A percentile compares a stretch with the other conserved stretches of the same genome.
phyloP scores from a whole-genome alignment of 768 basidiomycete species.

The Suillus plorans region DNA sequence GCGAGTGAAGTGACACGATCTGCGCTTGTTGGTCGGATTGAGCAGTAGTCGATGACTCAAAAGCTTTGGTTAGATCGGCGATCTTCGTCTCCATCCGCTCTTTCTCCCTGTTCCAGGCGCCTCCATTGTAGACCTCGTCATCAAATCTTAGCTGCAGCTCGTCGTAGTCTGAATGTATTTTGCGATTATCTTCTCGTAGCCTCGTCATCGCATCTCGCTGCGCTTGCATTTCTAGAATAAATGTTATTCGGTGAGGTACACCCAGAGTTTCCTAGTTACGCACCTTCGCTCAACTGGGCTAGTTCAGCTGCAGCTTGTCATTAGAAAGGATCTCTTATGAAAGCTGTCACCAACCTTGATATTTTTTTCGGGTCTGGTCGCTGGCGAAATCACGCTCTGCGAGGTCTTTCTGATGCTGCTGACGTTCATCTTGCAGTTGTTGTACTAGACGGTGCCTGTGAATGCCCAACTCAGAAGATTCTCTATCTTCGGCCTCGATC shows the following conservation, averaged over 20 bases:
- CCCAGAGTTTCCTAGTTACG: conserved; percentile 8
- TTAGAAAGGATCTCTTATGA: conserved; percentile 2
- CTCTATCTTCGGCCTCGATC: conserved; percentile 67
- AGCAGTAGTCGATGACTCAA: conserved; percentile 66
- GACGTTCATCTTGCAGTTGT: conserved; percentile 76
- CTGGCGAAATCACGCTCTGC: conserved; percentile 73
- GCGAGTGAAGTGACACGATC: conserved; percentile 80
- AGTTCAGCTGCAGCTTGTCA: conserved; percentile 54
- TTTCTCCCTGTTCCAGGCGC: conserved; percentile 86
- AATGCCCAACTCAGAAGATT: conserved; percentile 61
- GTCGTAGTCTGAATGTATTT: conserved; percentile 73
- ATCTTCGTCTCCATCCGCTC: conserved; percentile 87
- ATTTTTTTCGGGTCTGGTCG: conserved; percentile 84
- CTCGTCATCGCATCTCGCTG: conserved; percentile 76
- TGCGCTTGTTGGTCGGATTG: conserved; percentile 84
- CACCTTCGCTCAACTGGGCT: conserved; percentile 78
- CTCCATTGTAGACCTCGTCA: conserved; percentile 74
- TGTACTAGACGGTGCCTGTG: conserved; percentile 69
- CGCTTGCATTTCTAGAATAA: conserved; percentile 62
- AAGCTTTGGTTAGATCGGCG: conserved; percentile 68
- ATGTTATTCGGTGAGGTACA: neutral
- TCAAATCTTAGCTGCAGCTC: conserved; percentile 73
- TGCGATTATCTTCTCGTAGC: conserved; percentile 78
- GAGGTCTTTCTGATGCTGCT: conserved; percentile 79
- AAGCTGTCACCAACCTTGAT: conserved; percentile 56